Percentiles rank a stretch among this genome's conserved stretches.
These are phyloP conservation scores for Wolfiporia cocos DNA, from an alignment of 1,284 basidiomycete species.

Conservation along the genomic window DNA sequence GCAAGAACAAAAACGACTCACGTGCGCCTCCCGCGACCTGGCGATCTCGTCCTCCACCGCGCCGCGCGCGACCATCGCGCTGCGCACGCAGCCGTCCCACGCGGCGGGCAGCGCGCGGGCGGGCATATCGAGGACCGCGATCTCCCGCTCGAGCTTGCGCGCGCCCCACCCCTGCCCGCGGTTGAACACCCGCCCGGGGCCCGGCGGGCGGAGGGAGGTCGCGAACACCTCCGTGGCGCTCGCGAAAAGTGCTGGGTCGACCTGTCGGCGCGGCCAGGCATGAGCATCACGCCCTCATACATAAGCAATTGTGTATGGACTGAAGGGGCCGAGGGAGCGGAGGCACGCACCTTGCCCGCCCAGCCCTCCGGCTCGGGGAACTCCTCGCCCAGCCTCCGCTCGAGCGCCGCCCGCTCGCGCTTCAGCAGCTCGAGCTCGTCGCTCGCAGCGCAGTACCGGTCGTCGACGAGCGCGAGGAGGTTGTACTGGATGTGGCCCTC, in stretches of 20 bases:
- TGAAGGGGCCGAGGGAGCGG: not conserved
- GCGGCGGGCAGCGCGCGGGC: conserved; percentile 28
- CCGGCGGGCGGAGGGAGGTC: conserved; percentile 22
- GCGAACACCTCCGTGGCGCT: conserved; percentile 28
- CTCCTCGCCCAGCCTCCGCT: conserved; percentile 34
- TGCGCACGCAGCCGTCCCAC: conserved; percentile 42
- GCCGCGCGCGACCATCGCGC: conserved; percentile 35
- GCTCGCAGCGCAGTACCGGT: conserved; percentile 38
- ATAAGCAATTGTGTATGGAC: not conserved
- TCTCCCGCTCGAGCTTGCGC: conserved; percentile 35
- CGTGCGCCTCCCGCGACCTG: conserved; percentile 38
- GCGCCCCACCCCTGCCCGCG: conserved; percentile 38
- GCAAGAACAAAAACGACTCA: no score
- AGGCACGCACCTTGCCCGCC: conserved; percentile 29
- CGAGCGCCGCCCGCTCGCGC: conserved; percentile 38
- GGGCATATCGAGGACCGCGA: conserved; percentile 40
- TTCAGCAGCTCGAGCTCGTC: conserved; percentile 49
- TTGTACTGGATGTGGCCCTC: conserved; percentile 52
- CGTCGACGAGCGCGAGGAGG: conserved; percentile 53
- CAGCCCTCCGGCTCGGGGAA: conserved; percentile 32
- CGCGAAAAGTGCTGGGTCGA: conserved; percentile 31
- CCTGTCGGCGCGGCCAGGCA: no score
- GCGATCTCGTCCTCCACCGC: conserved; percentile 45
- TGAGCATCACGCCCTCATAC: no score
- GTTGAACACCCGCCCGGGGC: conserved; percentile 28